Evolutionary conservation across 306 rosid genomes (phyloP).

Genomic region (Aeschynomene evenia): DNA sequence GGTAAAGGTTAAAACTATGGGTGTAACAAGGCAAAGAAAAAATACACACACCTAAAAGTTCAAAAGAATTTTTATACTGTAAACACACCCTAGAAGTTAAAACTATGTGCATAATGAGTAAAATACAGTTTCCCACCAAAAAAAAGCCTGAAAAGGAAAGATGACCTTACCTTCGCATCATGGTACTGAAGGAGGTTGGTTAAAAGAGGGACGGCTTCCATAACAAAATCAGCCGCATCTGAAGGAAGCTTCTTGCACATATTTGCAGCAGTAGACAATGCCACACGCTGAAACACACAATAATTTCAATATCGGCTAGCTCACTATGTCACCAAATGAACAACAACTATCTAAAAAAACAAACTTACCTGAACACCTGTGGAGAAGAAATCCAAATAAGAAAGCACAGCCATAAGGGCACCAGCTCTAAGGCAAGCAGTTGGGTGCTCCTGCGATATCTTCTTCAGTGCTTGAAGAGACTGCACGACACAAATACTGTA

Average conservation of each 20-base stretch:
- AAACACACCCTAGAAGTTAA: neutral
- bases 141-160: constrained; percentile 1
- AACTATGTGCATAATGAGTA: neutral
- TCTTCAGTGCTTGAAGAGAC: constrained; percentile 99
- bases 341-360: neutral
- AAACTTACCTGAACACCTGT: constrained; percentile 92
- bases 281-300: constrained; percentile 72
- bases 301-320: neutral
- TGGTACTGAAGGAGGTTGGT: constrained; percentile 97
- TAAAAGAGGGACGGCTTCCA: constrained; percentile 97
- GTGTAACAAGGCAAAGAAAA: too few relatives aligned
- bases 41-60: too few relatives aligned
- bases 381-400: constrained; percentile 91
- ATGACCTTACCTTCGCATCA: constrained; percentile 74
- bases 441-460: constrained; percentile 98
- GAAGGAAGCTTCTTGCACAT: constrained; percentile 99
- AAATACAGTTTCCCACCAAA: neutral
- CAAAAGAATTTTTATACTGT: too few relatives aligned
- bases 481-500: constrained; percentile 45
- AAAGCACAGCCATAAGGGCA: constrained; percentile 99
- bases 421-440: constrained; percentile 98
- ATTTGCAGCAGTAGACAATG: constrained; percentile 97
- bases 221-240: constrained; percentile 99
- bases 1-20: too few relatives aligned
- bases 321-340: neutral